A percentile compares a stretch with the other conserved stretches of the same genome.
These are phyloP conservation scores for Skeletonema marinoi DNA, from an alignment of 108 stramenopile species.

Conservation along the genomic window DNA sequence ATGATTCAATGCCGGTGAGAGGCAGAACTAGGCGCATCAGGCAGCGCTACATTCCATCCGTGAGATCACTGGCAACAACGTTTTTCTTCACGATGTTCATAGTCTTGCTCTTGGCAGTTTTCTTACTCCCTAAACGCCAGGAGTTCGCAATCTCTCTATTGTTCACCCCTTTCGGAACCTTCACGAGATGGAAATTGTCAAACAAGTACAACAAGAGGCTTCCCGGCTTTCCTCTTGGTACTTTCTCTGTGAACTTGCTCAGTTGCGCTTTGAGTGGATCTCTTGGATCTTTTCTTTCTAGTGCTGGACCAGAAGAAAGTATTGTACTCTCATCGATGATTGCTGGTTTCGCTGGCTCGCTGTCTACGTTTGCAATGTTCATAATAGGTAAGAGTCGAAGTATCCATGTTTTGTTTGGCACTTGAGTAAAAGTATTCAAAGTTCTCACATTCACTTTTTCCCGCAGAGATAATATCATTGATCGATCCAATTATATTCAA, in stretches of 20 bases:
- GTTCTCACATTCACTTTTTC: not conserved
- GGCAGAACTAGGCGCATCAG: not conserved
- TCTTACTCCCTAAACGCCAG: slow-evolving; percentile 67
- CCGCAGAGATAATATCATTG: slow-evolving; percentile 63
- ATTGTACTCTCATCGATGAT: slow-evolving; percentile 75
- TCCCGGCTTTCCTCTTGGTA: slow-evolving; percentile 81
- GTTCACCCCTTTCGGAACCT: slow-evolving; percentile 79
- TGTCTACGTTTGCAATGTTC: slow-evolving; percentile 75
- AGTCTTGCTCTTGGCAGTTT: slow-evolving; percentile 52
- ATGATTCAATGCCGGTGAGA: slow-evolving; percentile 5
- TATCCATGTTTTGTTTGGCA: not conserved
- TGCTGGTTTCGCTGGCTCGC: slow-evolving; percentile 78
- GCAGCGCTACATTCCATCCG: slow-evolving; percentile 52
- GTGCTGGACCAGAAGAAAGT: slow-evolving; percentile 68
- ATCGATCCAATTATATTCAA: slow-evolving; percentile 82
- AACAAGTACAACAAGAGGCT: slow-evolving; percentile 63
- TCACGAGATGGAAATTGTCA: slow-evolving; percentile 73
- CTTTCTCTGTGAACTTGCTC: slow-evolving; percentile 79
- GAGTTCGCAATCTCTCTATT: slow-evolving; percentile 69
- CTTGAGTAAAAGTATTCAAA: not conserved
- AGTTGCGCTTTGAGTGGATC: slow-evolving; percentile 76
- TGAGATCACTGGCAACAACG: slow-evolving; percentile 69
- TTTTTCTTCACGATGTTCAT: slow-evolving; percentile 66
- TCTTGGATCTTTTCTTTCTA: slow-evolving; percentile 71
- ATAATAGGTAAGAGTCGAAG: slow-evolving; percentile 46